phyloP scores from a whole-genome alignment of 805 yeast species.

The Yamadazyma endophytica region DNA sequence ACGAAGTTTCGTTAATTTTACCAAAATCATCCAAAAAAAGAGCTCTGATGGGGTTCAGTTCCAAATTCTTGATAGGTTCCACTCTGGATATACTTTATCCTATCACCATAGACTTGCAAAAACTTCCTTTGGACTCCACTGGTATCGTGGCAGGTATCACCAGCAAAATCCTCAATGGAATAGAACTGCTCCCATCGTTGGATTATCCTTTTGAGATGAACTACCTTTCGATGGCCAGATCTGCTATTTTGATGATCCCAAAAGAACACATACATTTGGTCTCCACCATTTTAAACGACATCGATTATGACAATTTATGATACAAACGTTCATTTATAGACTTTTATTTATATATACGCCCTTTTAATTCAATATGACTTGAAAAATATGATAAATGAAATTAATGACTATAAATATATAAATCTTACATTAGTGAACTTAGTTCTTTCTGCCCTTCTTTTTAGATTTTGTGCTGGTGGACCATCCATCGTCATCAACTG shows the following conservation, averaged over 20 bases:
- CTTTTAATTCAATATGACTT: too few relatives aligned
- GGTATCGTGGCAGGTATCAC: conserved; percentile 70
- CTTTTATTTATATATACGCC: too few relatives aligned
- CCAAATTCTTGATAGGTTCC: conserved; percentile 49
- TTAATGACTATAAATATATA: neutral
- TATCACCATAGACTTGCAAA: conserved; percentile 48
- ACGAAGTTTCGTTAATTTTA: conserved; percentile 46
- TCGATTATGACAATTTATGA: conserved; percentile 3
- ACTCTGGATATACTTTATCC: conserved; percentile 56
- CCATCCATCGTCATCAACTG: conserved; percentile 46
- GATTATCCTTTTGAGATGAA: conserved; percentile 43
- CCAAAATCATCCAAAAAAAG: conserved; percentile 39
- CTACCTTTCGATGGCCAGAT: conserved; percentile 56
- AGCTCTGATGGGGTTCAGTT: conserved; percentile 34
- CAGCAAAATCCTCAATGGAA: conserved; percentile 37
- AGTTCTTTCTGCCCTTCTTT: conserved; percentile 31
- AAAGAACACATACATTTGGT: conserved; percentile 41
- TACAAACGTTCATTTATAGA: neutral
- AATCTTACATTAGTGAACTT: neutral
- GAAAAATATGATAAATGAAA: neutral
- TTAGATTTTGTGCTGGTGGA: conserved; percentile 37
- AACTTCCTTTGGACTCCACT: conserved; percentile 54
- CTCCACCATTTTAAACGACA: conserved; percentile 15
- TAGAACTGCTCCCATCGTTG: conserved; percentile 12
- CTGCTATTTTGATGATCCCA: conserved; percentile 58